Percentiles rank a stretch among this genome's conserved stretches.
Conservation (phyloP, 2,329 filamentous ascomycete species). For the Colletotrichum orbiculare region DNA sequence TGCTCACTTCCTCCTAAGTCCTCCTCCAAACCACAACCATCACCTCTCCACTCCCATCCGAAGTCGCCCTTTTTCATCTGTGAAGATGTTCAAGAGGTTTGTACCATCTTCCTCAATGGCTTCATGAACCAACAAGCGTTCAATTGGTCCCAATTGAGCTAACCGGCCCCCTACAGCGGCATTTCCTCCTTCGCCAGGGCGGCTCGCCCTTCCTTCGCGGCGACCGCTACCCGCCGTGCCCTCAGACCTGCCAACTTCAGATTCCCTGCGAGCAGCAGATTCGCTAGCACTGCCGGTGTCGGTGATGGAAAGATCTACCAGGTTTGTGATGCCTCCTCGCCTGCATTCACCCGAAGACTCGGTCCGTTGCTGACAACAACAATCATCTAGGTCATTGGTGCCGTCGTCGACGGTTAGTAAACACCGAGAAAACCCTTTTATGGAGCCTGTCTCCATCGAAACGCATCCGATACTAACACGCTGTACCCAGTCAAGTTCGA, state of each 20-base stretch:
- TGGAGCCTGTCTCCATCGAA: constrained; percentile 16
- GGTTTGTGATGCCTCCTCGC: constrained; percentile 54
- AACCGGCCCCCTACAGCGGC: constrained; percentile 64
- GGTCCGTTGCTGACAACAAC: constrained; percentile 57
- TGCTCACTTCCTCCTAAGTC: constrained; percentile 61
- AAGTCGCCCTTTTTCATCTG: constrained; percentile 74
- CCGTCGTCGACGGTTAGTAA: constrained; percentile 94
- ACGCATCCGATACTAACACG: constrained; percentile 24
- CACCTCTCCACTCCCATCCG: constrained; percentile 68
- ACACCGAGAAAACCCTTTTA: constrained; percentile 31
- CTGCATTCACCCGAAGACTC: constrained; percentile 23
- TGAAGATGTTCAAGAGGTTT: constrained; percentile 87
- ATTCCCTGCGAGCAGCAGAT: constrained; percentile 66
- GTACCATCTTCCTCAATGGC: constrained; percentile 51
- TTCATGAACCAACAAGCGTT: constrained; percentile 42
- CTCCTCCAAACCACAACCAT: constrained; percentile 61
- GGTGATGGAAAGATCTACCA: constrained; percentile 77
- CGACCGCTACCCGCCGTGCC: constrained; percentile 66
- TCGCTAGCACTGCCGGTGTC: constrained; percentile 68
- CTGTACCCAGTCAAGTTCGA: constrained; percentile 89
- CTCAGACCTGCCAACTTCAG: constrained; percentile 67
- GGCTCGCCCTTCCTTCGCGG: constrained; percentile 70
- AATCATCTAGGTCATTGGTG: constrained; percentile 92
- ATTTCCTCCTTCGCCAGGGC: constrained; percentile 73
- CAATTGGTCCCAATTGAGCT: constrained; percentile 67